A percentile compares a stretch with the other conserved stretches of the same genome.
These are phyloP conservation scores for Trypanosoma theileri DNA, from an alignment of 208 protist genomes.

Conservation along the genomic window DNA sequence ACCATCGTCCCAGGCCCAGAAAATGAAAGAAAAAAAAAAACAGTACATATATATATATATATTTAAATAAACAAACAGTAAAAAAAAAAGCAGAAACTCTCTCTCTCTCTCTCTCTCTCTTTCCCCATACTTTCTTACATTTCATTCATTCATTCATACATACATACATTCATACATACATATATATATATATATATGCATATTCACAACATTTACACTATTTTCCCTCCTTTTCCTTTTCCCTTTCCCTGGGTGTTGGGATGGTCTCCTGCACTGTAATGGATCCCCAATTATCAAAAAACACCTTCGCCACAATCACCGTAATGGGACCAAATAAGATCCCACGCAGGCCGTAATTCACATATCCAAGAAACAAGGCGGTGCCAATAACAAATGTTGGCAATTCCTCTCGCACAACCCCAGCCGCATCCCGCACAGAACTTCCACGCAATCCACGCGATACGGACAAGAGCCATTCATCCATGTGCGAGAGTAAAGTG, in stretches of 20 bases:
- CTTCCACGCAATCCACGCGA: conserved; percentile 42
- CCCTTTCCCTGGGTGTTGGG: not conserved
- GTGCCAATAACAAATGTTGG: conserved; percentile 62
- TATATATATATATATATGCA: not conserved
- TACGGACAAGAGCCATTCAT: conserved; percentile 75
- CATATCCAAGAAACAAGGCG: conserved; percentile 61
- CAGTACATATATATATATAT: not conserved
- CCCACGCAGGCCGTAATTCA: conserved; percentile 54
- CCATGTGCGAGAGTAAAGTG: conserved; percentile 39
- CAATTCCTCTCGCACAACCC: conserved; percentile 39
- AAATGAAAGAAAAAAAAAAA: not conserved
- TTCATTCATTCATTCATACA: no score
- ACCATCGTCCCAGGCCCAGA: not conserved
- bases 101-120: not conserved
- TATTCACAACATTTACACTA: not conserved
- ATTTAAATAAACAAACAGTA: not conserved
- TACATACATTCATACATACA: not conserved
- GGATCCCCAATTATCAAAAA: conserved; percentile 78
- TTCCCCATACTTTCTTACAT: not conserved
- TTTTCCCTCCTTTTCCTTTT: not conserved
- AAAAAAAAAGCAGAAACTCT: not conserved
- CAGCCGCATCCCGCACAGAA: conserved; percentile 28
- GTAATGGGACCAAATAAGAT: conserved; percentile 73
- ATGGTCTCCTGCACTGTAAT: conserved; percentile 19
- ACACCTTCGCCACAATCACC: conserved; percentile 64